A percentile compares a stretch with the other conserved stretches of the same genome.
Conservation (phyloP, 768 basidiomycete genomes). For the Leccinum variicolor region DNA sequence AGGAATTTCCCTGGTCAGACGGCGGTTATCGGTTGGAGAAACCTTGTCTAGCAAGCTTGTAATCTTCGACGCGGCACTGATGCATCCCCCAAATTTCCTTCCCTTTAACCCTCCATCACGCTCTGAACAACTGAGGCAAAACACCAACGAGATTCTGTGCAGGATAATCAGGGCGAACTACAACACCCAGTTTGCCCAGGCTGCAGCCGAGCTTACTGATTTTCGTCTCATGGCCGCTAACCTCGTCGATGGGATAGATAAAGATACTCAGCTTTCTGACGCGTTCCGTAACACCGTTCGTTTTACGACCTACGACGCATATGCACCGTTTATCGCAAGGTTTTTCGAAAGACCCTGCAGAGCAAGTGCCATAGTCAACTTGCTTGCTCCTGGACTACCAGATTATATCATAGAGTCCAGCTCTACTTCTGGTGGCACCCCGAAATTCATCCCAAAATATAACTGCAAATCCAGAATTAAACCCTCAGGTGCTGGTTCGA, state of each 20-base stretch:
- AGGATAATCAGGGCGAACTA: slow-evolving; percentile 6
- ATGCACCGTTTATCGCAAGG: slow-evolving; percentile 13
- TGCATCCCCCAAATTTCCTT: slow-evolving; percentile 3
- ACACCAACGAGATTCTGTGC: background rate
- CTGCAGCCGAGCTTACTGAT: background rate
- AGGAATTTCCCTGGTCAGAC: too few species aligned
- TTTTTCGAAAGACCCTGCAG: slow-evolving; percentile 5
- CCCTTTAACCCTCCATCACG: background rate
- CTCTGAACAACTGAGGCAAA: background rate
- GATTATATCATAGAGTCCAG: slow-evolving; percentile 13
- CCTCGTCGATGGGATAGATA: background rate
- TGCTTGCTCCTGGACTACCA: slow-evolving; percentile 18
- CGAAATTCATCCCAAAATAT: slow-evolving; percentile 13
- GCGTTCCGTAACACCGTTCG: slow-evolving; percentile 8
- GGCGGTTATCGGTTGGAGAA: too few species aligned
- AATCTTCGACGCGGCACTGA: background rate
- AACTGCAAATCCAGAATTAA: background rate
- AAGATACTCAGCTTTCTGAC: background rate
- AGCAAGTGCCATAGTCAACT: slow-evolving; percentile 1
- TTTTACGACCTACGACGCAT: slow-evolving; percentile 13
- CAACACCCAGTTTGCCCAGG: slow-evolving; percentile 3
- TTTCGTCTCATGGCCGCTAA: background rate
- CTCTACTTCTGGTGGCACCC: slow-evolving; percentile 14
- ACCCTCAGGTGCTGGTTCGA: background rate
- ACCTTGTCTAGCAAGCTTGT: too few species aligned